Evolutionary conservation across 2,329 filamentous ascomycete genomes (phyloP).

Genomic region (Cladophialophora psammophila): DNA sequence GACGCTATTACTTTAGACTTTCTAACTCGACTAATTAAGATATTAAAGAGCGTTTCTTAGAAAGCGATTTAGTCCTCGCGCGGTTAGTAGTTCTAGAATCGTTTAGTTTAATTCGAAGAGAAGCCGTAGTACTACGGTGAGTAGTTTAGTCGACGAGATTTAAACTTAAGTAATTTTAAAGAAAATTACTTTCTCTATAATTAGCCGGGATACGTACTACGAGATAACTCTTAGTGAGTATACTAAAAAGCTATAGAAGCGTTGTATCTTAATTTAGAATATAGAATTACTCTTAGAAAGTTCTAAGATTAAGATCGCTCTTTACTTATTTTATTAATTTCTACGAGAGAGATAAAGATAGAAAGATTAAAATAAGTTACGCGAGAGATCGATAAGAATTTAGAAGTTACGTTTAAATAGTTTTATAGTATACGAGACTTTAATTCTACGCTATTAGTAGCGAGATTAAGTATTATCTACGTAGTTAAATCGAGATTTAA

Average conservation of each 20-base stretch:
- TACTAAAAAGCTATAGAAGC: constrained; percentile 2
- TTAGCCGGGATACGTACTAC: neutral
- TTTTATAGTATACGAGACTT: neutral
- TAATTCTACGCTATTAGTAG: neutral
- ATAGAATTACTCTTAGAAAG: neutral
- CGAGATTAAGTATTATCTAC: neutral
- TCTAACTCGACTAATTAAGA: too few relatives aligned
- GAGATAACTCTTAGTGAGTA: neutral
- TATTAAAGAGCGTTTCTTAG: too few relatives aligned
- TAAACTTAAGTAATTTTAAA: neutral
- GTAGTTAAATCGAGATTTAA: too few relatives aligned
- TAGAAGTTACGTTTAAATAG: neutral
- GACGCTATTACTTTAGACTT: too few relatives aligned
- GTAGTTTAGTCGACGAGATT: neutral
- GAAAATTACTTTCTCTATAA: neutral
- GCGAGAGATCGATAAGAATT: neutral
- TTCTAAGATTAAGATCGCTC: neutral
- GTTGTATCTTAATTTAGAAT: constrained; percentile 6
- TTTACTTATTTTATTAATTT: neutral
- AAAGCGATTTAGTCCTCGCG: too few relatives aligned
- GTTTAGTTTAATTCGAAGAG: neutral
- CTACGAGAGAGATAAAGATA: neutral
- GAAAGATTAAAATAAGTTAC: neutral
- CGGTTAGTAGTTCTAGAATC: too few relatives aligned
- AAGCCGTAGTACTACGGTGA: neutral